A percentile compares a stretch with the other conserved stretches of the same genome.
These are phyloP conservation scores for Globisporangium camurandrum DNA, from an alignment of 352 stramenopile species.

Conservation along the genomic window DNA sequence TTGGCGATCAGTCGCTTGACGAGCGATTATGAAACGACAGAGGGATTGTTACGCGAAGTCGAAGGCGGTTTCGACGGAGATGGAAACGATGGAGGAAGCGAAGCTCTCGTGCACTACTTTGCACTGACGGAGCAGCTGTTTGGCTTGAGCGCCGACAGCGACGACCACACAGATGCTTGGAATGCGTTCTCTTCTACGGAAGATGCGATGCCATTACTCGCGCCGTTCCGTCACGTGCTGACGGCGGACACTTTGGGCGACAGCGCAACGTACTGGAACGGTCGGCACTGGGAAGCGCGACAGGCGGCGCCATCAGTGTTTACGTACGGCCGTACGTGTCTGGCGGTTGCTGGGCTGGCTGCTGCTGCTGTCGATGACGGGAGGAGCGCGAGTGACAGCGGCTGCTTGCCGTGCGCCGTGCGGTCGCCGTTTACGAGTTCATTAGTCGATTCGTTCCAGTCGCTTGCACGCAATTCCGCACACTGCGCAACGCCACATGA, in stretches of 20 bases:
- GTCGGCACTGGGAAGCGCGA: constrained; percentile 65
- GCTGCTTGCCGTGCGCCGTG: constrained; percentile 54
- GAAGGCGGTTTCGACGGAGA: constrained; percentile 84
- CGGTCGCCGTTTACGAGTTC: constrained; percentile 47
- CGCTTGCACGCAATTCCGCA: constrained; percentile 11
- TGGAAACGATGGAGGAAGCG: too few relatives aligned
- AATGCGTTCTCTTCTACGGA: too few relatives aligned
- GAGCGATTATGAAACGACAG: constrained; percentile 83
- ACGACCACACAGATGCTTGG: too few relatives aligned
- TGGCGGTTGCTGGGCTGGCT: constrained; percentile 37
- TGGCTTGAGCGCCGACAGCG: constrained; percentile 39
- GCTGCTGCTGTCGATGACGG: too few relatives aligned
- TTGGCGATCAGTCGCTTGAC: constrained; percentile 89
- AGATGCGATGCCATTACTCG: constrained; percentile 5
- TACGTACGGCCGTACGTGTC: constrained; percentile 64
- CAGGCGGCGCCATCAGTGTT: constrained; percentile 52
- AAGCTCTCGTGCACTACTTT: constrained; percentile 66
- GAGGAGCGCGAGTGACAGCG: constrained; percentile 19
- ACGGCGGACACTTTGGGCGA: constrained; percentile 33
- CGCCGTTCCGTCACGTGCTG: constrained; percentile 43
- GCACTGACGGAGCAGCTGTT: constrained; percentile 67
- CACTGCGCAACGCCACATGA: constrained; percentile 50
- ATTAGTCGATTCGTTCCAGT: constrained; percentile 37
- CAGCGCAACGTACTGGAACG: constrained; percentile 78
- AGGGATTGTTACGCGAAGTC: constrained; percentile 57